Conservation (phyloP, 805 yeast genomes). For the Saccharomycopsis lassenensis region DNA sequence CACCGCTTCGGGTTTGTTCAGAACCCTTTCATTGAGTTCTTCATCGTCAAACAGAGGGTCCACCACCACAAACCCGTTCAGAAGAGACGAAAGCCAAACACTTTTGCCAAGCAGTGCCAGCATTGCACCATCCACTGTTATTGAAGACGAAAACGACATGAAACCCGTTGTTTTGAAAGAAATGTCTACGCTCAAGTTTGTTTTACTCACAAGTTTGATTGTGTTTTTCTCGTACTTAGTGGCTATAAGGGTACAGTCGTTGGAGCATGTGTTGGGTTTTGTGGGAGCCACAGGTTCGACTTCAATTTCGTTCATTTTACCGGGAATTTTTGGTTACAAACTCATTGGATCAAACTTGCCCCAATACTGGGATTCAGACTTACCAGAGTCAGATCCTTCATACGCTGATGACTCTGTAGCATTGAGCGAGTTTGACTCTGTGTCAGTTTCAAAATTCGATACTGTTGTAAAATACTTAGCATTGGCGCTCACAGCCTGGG, state of each 20-base stretch:
- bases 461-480: slow-evolving; percentile 31
- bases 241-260: slow-evolving; percentile 58
- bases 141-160: slow-evolving; percentile 10
- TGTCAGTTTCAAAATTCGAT: slow-evolving; percentile 24
- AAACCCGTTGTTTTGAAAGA: no score
- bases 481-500: slow-evolving; percentile 43
- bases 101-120: slow-evolving; percentile 1
- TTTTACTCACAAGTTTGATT: slow-evolving; percentile 31
- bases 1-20: slow-evolving; percentile 13
- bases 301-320: slow-evolving; percentile 79
- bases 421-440: no score
- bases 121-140: slow-evolving; percentile 3
- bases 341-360: slow-evolving; percentile 43
- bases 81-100: slow-evolving; percentile 4
- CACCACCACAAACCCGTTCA: not conserved
- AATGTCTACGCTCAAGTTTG: slow-evolving; percentile 22
- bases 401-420: no score
- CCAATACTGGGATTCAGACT: slow-evolving; percentile 12
- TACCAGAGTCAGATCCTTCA: slow-evolving; percentile 12
- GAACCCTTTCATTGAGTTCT: slow-evolving; percentile 13
- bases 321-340: slow-evolving; percentile 77
- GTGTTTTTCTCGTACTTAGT: slow-evolving; percentile 46
- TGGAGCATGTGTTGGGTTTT: slow-evolving; percentile 72
- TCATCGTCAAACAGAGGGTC: slow-evolving; percentile 2
- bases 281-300: slow-evolving; percentile 95